phyloP scores from a whole-genome alignment of 192 early-diverging fungal genomes.

The Coemansia sp. region DNA sequence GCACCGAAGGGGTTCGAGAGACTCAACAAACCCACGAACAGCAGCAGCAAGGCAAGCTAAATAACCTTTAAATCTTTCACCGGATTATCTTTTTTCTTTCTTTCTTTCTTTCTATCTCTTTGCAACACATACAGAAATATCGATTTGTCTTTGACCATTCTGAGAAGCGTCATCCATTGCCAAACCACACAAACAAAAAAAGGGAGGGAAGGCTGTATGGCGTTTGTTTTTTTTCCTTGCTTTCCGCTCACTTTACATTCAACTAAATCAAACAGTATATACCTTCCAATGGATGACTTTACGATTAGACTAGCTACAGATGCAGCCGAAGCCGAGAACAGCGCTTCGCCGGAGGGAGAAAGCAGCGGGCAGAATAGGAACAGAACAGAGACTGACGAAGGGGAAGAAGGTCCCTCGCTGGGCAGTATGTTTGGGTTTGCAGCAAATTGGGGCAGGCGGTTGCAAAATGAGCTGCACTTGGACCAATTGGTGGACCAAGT shows the following conservation, averaged over 20 bases:
- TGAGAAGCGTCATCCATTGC: no score
- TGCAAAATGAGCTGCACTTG: constrained; percentile 36
- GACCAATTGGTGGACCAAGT: constrained; percentile 41
- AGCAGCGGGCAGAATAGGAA: constrained; percentile 7
- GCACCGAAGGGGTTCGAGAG: constrained; percentile 54
- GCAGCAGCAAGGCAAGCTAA: background rate
- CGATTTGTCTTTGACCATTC: no score
- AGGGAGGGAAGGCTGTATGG: background rate
- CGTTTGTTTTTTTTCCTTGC: background rate
- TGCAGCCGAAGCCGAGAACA: constrained; percentile 43
- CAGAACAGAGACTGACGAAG: background rate
- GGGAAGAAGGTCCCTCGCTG: constrained; percentile 17
- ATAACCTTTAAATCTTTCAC: no score
- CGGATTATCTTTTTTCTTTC: background rate
- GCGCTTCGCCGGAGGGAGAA: background rate
- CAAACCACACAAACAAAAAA: background rate
- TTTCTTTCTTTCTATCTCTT: background rate
- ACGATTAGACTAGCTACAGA: constrained; percentile 34
- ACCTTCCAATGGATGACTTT: constrained; percentile 36
- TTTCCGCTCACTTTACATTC: background rate
- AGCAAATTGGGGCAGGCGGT: constrained; percentile 42
- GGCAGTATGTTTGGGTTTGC: constrained; percentile 46
- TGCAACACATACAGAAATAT: background rate
- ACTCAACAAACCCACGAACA: constrained; percentile 19
- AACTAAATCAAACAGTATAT: background rate